A percentile compares a stretch with the other conserved stretches of the same genome.
Conservation (phyloP, 345 rosid genomes). For the Corchorus olitorius region DNA sequence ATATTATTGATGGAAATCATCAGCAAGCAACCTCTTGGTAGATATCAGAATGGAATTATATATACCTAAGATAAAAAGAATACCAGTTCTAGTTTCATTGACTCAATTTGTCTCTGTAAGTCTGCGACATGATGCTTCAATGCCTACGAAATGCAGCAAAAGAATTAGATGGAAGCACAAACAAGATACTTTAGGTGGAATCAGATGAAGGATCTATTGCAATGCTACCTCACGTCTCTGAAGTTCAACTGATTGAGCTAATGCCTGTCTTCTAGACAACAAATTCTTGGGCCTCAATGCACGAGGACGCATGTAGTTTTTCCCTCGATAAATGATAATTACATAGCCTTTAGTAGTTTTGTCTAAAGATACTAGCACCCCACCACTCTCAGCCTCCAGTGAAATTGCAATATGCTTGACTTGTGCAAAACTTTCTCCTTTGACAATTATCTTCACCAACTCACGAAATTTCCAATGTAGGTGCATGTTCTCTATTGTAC, state of each 20-base stretch:
- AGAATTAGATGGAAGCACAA: conserved; percentile 14
- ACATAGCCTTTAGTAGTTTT: conserved; percentile 75
- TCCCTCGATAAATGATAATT: conserved; percentile 81
- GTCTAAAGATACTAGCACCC: conserved; percentile 80
- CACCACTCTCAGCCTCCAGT: conserved; percentile 95
- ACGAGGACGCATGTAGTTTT: conserved; percentile 68
- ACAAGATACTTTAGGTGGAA: neutral
- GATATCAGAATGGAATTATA: conserved; percentile 1
- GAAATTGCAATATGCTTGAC: conserved; percentile 79
- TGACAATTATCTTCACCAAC: conserved; percentile 77
- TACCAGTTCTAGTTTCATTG: conserved; percentile 60
- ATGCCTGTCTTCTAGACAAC: conserved; percentile 77
- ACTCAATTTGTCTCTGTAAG: conserved; percentile 59
- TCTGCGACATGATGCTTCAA: conserved; percentile 72
- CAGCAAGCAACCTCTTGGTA: neutral
- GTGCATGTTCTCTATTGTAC: conserved; percentile 92
- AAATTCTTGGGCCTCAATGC: conserved; percentile 66
- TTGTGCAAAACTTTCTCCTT: conserved; percentile 59
- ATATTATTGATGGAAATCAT: neutral
- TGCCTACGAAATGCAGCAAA: conserved; percentile 57
- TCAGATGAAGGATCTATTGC: neutral
- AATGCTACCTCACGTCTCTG: conserved; percentile 81
- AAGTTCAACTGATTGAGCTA: conserved; percentile 83
- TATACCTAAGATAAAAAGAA: conserved; percentile 4
- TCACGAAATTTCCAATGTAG: conserved; percentile 92